A percentile compares a stretch with the other conserved stretches of the same genome.
Evolutionary conservation across 192 early-diverging fungal genomes (phyloP).

Genomic region (Gonapodya sp.): DNA sequence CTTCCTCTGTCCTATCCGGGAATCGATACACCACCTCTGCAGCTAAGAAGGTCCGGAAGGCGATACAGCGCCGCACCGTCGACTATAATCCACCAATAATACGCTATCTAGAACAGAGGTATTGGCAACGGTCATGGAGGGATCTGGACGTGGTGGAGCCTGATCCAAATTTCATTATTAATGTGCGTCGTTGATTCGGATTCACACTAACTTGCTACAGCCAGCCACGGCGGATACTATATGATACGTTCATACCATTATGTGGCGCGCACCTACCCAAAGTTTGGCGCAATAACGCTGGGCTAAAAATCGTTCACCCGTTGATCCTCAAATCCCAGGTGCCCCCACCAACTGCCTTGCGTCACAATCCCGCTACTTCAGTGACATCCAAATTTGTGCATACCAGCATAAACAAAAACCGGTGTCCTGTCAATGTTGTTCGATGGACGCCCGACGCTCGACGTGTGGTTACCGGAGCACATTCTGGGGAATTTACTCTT

Average conservation of each 20-base stretch:
- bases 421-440: conserved; percentile 85
- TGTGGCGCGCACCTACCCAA: too few species aligned
- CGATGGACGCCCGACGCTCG: conserved; percentile 96
- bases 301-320: too few species aligned
- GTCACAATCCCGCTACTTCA: conserved; percentile 56
- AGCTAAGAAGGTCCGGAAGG: conserved; percentile 68
- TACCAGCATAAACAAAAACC: conserved; percentile 85
- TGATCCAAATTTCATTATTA: conserved; percentile 60
- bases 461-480: conserved; percentile 84
- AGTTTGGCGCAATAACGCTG: too few species aligned
- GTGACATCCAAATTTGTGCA: conserved; percentile 81
- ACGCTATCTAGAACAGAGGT: conserved; percentile 60
- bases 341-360: conserved; percentile 55
- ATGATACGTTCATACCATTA: too few species aligned
- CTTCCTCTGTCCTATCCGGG: neutral
- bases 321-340: conserved; percentile 43
- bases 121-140: conserved; percentile 38
- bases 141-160: conserved; percentile 52
- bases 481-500: conserved; percentile 88
- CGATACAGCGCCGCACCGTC: conserved; percentile 84
- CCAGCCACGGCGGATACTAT: too few species aligned
- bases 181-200: conserved; percentile 45
- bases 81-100: conserved; percentile 82
- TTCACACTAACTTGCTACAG: too few species aligned
- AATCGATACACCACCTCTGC: neutral